Base-by-base conservation (phyloP, 345 rosid genomes). In the Murraya koenigii region DNA sequence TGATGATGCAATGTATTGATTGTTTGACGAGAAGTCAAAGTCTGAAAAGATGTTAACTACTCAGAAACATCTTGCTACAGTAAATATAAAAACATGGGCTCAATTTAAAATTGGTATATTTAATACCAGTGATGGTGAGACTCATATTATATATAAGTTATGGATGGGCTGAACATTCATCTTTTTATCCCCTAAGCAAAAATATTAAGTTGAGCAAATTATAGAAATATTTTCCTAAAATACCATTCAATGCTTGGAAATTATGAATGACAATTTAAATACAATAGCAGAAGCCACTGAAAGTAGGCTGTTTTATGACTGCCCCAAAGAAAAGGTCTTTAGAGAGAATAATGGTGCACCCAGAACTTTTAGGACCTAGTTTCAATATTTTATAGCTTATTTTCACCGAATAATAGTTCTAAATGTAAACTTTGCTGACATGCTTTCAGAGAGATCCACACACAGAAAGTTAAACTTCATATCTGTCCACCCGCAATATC, bases 1-100 rank as follows among this genome's bases (percentile, higher is more conserved):
- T 35, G 99, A 86, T 10, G 99, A 96, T 22, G 99, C 99, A 28
- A 96, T 90, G 79, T 93, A 93, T 72, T 93, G 98, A 83, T 96
- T 93, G 88, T 93, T 96, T 71, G 99, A 93, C n/a, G 99, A 85
- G 90, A 96, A 93, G 85, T 93, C 97, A 80, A 96, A 96, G 75
- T 96, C 99, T 96, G 99, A 81, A 83, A 84, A 73, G 69, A 67
- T 32, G 26, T 67, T 75, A 71, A 41, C 47, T 59, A 28, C 71
- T 82, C 67, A 79, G 81, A 61, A 81, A 74, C 59, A 66, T 65
- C 15, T 4, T 33, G 71, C 75, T 75, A 9, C 60, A 3, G 36
- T 44, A 35, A 74, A 49, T 65, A 75, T 55, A 55, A 54, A 54
- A 44, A 66, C 26, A 44, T 30, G 20, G 25, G 47, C 47, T 49